Percentiles rank a stretch among this genome's conserved stretches.
phyloP scores from a whole-genome alignment of 176 grass and related monocot genomes.

The Zizania latifolia region DNA sequence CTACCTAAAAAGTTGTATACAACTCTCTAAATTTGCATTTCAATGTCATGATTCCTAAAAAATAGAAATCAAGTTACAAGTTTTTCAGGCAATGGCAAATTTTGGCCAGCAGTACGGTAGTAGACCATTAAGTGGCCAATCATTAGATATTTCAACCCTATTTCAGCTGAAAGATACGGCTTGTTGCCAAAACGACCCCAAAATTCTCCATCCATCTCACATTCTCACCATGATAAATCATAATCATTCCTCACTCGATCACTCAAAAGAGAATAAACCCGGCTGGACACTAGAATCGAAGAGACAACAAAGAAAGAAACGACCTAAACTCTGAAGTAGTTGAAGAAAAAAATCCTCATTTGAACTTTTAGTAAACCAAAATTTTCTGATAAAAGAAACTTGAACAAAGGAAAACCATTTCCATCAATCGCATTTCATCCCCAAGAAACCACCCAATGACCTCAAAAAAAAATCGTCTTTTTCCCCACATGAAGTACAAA shows the following conservation, averaged over 20 bases:
- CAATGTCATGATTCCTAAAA: background rate
- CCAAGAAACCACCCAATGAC: background rate
- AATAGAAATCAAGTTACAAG: background rate
- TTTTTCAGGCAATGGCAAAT: background rate
- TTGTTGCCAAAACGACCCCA: background rate
- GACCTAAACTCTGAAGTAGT: too few relatives aligned
- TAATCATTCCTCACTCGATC: background rate
- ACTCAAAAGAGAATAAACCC: background rate
- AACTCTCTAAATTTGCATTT: background rate
- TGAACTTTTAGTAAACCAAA: background rate
- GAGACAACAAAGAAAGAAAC: background rate
- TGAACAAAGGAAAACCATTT: background rate
- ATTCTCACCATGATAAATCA: background rate
- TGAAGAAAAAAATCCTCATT: background rate
- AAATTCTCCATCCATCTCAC: background rate
- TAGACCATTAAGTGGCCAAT: background rate
- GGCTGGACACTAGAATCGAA: background rate
- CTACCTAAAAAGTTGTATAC: background rate
- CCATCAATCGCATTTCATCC: background rate
- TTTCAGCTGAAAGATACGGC: constrained; percentile 11
- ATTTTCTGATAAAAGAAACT: background rate
- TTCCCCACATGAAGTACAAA: background rate
- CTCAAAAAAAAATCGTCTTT: background rate
- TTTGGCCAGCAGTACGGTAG: background rate
- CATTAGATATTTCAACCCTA: background rate